Base-by-base conservation (phyloP, 345 rosid genomes). In the Firmiana major region DNA sequence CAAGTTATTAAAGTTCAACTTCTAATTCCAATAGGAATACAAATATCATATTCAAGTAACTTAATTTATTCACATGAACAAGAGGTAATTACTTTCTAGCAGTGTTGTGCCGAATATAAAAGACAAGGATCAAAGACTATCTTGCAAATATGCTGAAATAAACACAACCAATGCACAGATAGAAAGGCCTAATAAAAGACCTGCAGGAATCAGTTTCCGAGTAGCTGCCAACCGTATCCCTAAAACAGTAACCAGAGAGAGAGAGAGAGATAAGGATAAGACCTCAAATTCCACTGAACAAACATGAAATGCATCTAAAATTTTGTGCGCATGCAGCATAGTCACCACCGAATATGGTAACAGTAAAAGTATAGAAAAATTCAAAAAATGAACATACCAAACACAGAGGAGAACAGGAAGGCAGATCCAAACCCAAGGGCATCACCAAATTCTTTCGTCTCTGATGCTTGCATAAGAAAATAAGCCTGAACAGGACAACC, bases 371-470 rank as follows among this genome's bases (percentile, higher is more conserved):
- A 60, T 42, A 34, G 26, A 1, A 43, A 34, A 24, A 2, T 6
- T 7, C 2, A 2, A 19, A 7, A 66, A 74, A 78, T 58, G 21
- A 64, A 48, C 85, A 68, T 82, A 92, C 97, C 97, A 43, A 90
- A 94, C 54, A 91, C 90, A 4, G 83, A 86, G 66, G 94, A 79
- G 83, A 94, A 94, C 46, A 92, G 91, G 77, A 91, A 85, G 62
- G 97, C 88, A 16, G 94, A 81, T 17, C 97, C 97, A 68, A 94
- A 92, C 45, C 93, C 97, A 67, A 94, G 81, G 75, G 94, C 89
- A 43, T 92, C 91, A 28, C 93, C 98, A 1, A 83, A 76, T 58
- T 90, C 90, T 87, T 81, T 87, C 5, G 91, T 91, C 76, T 92
- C 91, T 40, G 91, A 88, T 71, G 87, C 78, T 84, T 89, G 90